Percentiles rank a stretch among this genome's conserved stretches.
Conservation (phyloP, 345 rosid species). For the Litchi chinensis region DNA sequence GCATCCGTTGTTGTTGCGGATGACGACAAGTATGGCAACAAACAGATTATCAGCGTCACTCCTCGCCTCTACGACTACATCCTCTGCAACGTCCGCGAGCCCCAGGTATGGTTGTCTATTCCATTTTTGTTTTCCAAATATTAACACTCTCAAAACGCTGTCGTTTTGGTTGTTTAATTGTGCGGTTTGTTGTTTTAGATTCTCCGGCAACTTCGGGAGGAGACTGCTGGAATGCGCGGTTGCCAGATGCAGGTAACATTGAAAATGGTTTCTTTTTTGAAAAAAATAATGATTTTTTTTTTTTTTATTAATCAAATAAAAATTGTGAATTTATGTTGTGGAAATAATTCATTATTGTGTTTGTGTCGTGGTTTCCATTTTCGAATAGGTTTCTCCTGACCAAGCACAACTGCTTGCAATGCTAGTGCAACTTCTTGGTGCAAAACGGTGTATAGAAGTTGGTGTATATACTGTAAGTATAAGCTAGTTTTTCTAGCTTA, state of each 20-base stretch:
- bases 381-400: constrained; percentile 79
- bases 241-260: constrained; percentile 85
- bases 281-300: not conserved
- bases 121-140: not conserved
- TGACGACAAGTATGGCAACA: constrained; percentile 72
- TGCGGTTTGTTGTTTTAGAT: constrained; percentile 44
- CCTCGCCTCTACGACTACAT: constrained; percentile 78
- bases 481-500: not conserved
- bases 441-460: constrained; percentile 80
- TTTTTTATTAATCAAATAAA: not conserved
- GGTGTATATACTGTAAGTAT: constrained; percentile 83
- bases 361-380: not conserved
- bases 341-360: not conserved
- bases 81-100: constrained; percentile 86
- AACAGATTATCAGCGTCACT: constrained; percentile 74
- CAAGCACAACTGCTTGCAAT: constrained; percentile 91
- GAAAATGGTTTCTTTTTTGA: not conserved
- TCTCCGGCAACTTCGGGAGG: constrained; percentile 79
- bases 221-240: constrained; percentile 74
- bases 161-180: constrained; percentile 1
- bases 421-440: constrained; percentile 86
- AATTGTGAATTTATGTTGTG: not conserved
- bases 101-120: constrained; percentile 40
- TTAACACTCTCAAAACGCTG: not conserved
- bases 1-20: constrained; percentile 50